phyloP scores from a whole-genome alignment of 352 stramenopile genomes.

The Globisporangium parvum region DNA sequence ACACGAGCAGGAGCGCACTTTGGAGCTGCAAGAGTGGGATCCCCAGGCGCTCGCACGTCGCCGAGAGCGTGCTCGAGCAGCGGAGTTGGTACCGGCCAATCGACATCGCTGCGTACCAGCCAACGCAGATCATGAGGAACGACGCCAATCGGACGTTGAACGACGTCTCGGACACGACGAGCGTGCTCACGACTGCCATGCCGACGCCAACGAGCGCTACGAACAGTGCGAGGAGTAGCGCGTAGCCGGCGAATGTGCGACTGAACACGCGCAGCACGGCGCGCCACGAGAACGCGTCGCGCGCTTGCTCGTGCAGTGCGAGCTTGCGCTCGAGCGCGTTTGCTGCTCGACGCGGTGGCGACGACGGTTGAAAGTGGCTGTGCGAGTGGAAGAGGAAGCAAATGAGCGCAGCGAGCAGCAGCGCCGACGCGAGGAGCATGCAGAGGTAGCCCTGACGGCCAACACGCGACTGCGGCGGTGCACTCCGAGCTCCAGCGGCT shows the following conservation, averaged over 20 bases:
- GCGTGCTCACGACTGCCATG: conserved; percentile 20
- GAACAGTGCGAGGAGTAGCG: conserved; percentile 20
- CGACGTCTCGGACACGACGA: conserved; percentile 21
- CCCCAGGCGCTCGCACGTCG: conserved; percentile 23
- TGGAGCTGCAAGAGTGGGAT: conserved; percentile 27
- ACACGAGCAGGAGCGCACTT: conserved; percentile 20
- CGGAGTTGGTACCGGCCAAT: conserved; percentile 38
- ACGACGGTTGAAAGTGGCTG: conserved; percentile 11
- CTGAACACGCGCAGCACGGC: conserved; percentile 23
- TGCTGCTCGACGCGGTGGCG: background rate
- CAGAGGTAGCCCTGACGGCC: conserved; percentile 21
- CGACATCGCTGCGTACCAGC: conserved; percentile 39
- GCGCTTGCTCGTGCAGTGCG: conserved; percentile 20
- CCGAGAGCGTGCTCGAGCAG: conserved; percentile 29
- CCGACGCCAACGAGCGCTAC: conserved; percentile 21
- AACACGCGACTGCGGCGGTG: conserved; percentile 5
- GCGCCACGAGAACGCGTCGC: conserved; percentile 8
- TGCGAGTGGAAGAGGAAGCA: conserved; percentile 47
- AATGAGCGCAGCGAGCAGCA: conserved; percentile 32
- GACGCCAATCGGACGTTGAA: conserved; percentile 30
- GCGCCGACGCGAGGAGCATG: conserved; percentile 32
- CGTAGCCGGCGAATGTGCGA: conserved; percentile 20
- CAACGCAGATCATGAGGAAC: conserved; percentile 36
- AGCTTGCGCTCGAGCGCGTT: conserved; percentile 31
- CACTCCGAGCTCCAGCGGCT: background rate